Evolutionary conservation across 2,329 filamentous ascomycete species (phyloP).

Genomic region (Sarocladium kiliense): DNA sequence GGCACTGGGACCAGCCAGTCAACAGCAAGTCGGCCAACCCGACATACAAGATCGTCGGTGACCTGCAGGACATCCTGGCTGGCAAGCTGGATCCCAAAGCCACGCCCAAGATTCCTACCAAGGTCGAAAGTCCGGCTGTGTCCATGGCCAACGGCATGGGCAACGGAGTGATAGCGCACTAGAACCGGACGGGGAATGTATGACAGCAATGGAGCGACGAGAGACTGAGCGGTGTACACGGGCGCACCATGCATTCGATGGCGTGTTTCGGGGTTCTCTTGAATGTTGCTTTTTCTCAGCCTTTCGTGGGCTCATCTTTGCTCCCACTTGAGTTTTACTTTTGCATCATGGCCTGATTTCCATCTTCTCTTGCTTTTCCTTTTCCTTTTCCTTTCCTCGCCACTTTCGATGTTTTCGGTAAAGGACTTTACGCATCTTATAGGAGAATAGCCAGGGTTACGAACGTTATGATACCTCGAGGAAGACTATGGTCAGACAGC

Average conservation of each 20-base stretch:
- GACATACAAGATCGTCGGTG: conserved; percentile 35
- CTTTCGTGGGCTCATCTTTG: neutral
- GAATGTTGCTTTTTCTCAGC: conserved; percentile 1
- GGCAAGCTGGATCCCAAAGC: conserved; percentile 8
- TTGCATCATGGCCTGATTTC: neutral
- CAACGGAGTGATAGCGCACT: neutral
- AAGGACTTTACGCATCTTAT: no score
- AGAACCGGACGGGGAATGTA: neutral
- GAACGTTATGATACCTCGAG: neutral
- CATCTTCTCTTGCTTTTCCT: no score
- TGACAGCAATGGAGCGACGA: neutral
- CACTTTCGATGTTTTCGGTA: no score
- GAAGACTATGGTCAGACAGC: no score
- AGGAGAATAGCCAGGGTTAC: neutral
- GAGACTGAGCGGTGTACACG: neutral
- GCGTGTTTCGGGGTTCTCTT: neutral
- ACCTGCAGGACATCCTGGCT: conserved; percentile 26
- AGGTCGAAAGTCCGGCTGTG: neutral
- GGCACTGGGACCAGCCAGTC: conserved; percentile 37
- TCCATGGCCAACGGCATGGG: neutral
- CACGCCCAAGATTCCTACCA: neutral
- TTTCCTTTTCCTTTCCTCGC: neutral
- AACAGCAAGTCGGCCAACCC: conserved; percentile 32
- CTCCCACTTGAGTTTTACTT: neutral
- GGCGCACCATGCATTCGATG: neutral